Evolutionary conservation across 331 rosid genomes (phyloP).

Genomic region (Arachis monticola): DNA sequence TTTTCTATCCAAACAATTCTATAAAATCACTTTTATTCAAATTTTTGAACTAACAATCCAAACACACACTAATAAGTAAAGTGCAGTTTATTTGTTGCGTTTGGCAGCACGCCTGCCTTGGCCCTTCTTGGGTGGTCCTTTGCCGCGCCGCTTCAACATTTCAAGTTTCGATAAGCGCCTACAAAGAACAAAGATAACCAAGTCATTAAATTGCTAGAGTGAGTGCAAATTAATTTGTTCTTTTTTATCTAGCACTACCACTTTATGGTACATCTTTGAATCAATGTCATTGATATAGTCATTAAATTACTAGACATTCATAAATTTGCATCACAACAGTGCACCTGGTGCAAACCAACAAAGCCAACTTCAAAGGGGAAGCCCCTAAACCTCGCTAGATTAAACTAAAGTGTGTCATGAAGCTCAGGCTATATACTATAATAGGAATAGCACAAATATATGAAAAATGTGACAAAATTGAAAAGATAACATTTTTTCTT

Average conservation of each 20-base stretch:
- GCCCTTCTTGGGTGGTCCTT: slow-evolving; percentile 97
- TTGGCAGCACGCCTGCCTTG: slow-evolving; percentile 92
- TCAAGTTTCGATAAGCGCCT: slow-evolving; percentile 91
- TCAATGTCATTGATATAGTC: too few relatives aligned
- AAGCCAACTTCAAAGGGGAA: slow-evolving; percentile 25
- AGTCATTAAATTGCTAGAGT: slow-evolving; percentile 7
- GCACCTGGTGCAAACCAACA: slow-evolving; percentile 26
- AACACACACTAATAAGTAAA: background rate
- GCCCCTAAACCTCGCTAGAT: too few relatives aligned
- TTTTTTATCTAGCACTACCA: too few relatives aligned
- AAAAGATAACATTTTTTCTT: slow-evolving; percentile 4
- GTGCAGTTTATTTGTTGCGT: slow-evolving; percentile 64
- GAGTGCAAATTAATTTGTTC: background rate
- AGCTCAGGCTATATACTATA: too few relatives aligned
- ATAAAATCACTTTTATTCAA: too few relatives aligned
- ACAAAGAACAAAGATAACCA: slow-evolving; percentile 31
- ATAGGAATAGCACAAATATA: slow-evolving; percentile 20
- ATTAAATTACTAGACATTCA: background rate
- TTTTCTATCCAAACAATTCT: too few relatives aligned
- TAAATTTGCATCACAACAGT: slow-evolving; percentile 16
- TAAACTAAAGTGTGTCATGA: too few relatives aligned
- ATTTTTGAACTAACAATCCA: too few relatives aligned
- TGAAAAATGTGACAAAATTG: background rate
- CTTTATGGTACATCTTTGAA: background rate
- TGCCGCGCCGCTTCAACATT: slow-evolving; percentile 99